A percentile compares a stretch with the other conserved stretches of the same genome.
phyloP scores from a whole-genome alignment of 2,329 filamentous ascomycete species.

The Tolypocladium tundrense region DNA sequence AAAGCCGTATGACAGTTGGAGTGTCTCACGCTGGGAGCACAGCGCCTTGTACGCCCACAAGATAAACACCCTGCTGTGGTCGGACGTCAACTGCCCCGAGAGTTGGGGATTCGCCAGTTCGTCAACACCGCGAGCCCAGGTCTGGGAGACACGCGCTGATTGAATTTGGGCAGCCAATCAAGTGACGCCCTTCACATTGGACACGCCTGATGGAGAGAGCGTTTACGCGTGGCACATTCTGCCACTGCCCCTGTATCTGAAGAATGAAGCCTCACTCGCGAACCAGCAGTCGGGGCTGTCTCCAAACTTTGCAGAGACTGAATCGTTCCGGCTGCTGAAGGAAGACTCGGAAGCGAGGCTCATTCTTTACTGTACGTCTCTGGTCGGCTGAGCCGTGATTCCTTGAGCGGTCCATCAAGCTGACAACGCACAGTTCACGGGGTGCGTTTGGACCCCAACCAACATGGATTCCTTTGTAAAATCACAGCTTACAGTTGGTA shows the following conservation, averaged over 20 bases:
- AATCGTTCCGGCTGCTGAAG: slow-evolving; percentile 51
- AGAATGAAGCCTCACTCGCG: slow-evolving; percentile 56
- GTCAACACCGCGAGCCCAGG: slow-evolving; percentile 5
- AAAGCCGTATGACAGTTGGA: not conserved
- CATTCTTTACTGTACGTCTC: slow-evolving; percentile 49
- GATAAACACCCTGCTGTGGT: slow-evolving; percentile 60
- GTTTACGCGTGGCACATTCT: slow-evolving; percentile 89
- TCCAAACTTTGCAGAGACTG: slow-evolving; percentile 42
- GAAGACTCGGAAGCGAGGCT: slow-evolving; percentile 54
- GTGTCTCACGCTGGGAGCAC: slow-evolving; percentile 6
- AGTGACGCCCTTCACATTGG: slow-evolving; percentile 73
- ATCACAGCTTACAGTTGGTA: slow-evolving; percentile 20
- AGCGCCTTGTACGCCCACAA: slow-evolving; percentile 81
- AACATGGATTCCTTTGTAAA: not conserved
- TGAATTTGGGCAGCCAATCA: slow-evolving; percentile 55
- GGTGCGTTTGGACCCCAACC: slow-evolving; percentile 28
- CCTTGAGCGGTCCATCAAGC: not conserved
- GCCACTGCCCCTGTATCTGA: slow-evolving; percentile 64
- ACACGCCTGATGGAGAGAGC: slow-evolving; percentile 63
- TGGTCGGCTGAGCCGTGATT: not conserved
- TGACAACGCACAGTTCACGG: slow-evolving; percentile 43
- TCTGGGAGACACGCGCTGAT: not conserved
- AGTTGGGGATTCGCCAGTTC: slow-evolving; percentile 77
- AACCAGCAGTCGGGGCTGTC: slow-evolving; percentile 38
- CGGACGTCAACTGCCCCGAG: slow-evolving; percentile 66